A percentile compares a stretch with the other conserved stretches of the same genome.
Evolutionary conservation across 148 eudicot species (phyloP).

Genomic region (Camellia lanceoleosa): DNA sequence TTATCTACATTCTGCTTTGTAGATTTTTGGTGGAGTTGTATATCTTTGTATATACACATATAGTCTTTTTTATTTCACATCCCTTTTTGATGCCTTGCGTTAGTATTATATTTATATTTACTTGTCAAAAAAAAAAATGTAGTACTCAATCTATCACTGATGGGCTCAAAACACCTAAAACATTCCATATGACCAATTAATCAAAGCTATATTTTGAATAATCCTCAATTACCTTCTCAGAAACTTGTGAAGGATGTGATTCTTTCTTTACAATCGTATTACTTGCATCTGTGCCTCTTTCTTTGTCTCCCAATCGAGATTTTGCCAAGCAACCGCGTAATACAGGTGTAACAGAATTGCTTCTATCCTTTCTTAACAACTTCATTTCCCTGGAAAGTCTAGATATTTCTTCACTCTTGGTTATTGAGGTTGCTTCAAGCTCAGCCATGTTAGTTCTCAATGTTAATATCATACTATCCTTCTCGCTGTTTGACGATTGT

Average conservation of each 20-base stretch:
- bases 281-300: constrained; percentile 1
- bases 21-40: too few relatives aligned
- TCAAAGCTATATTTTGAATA: background rate
- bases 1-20: too few relatives aligned
- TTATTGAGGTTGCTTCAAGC: constrained; percentile 32
- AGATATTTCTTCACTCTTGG: constrained; percentile 40
- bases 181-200: background rate
- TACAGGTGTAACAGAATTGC: constrained; percentile 30
- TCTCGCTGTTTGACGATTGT: constrained; percentile 43
- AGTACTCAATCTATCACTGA: too few relatives aligned
- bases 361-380: constrained; percentile 26
- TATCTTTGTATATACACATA: too few relatives aligned
- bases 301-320: constrained; percentile 22
- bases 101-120: too few relatives aligned
- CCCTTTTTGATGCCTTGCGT: too few relatives aligned
- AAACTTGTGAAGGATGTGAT: constrained; percentile 14
- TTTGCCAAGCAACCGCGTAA: constrained; percentile 34
- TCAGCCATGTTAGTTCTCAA: constrained; percentile 31
- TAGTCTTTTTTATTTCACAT: too few relatives aligned
- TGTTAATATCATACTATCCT: constrained; percentile 33
- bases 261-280: constrained; percentile 25
- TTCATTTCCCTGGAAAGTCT: constrained; percentile 41
- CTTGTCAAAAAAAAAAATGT: too few relatives aligned
- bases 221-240: constrained; percentile 18
- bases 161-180: too few relatives aligned